These are phyloP conservation scores for Didymella pomorum DNA, from an alignment of 2,329 filamentous ascomycete species.

Conservation along the genomic window DNA sequence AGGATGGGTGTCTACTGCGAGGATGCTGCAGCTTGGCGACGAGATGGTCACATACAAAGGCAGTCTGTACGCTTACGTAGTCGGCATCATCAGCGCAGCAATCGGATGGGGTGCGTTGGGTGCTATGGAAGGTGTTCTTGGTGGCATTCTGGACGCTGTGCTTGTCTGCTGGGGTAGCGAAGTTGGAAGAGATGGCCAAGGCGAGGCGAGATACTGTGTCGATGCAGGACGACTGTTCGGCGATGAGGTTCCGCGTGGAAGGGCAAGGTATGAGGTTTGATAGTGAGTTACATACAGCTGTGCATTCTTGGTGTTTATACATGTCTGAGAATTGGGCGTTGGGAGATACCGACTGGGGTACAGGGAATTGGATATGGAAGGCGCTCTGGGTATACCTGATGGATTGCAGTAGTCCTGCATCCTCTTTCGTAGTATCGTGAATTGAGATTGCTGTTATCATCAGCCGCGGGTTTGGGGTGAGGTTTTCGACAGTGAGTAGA, in stretches of 20 bases:
- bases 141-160: conserved; percentile 85
- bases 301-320: conserved; percentile 1
- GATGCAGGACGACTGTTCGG: conserved; percentile 91
- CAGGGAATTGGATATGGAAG: not conserved
- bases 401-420: conserved; percentile 3
- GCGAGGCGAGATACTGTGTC: conserved; percentile 81
- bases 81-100: conserved; percentile 88
- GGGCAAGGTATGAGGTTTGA: conserved; percentile 41
- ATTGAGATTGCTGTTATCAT: not conserved
- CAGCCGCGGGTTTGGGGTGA: not conserved
- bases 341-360: not conserved
- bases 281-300: conserved; percentile 19
- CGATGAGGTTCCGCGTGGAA: conserved; percentile 49
- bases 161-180: conserved; percentile 96
- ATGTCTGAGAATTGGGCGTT: not conserved
- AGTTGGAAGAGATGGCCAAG: conserved; percentile 61
- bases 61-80: conserved; percentile 92
- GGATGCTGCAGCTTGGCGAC: conserved; percentile 71
- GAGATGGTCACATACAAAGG: conserved; percentile 65
- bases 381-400: conserved; percentile 16
- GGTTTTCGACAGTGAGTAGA: too few relatives aligned
- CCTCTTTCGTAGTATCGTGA: conserved; percentile 1
- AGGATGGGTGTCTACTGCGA: conserved; percentile 94
- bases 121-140: conserved; percentile 87
- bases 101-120: conserved; percentile 95